Evolutionary conservation across 1,139 yeast species (phyloP).

Genomic region (Geotrichum klebahnii): DNA sequence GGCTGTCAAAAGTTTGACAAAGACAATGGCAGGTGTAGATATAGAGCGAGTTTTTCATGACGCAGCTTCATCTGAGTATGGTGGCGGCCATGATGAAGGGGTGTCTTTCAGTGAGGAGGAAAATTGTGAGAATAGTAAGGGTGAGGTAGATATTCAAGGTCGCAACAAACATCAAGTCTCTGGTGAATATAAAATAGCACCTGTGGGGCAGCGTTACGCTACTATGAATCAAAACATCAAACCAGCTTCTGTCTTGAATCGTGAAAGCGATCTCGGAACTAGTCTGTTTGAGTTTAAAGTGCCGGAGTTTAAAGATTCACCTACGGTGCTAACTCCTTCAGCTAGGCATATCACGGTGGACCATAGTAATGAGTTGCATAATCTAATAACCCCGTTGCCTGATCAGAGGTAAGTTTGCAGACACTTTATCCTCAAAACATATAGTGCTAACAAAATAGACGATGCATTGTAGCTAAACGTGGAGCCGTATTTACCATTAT

Average conservation of each 20-base stretch:
- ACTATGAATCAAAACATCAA: not conserved
- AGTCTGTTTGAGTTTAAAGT: conserved; percentile 4
- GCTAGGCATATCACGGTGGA: conserved; percentile 10
- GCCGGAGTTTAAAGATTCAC: conserved; percentile 3
- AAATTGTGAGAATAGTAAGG: not conserved
- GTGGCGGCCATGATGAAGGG: not conserved
- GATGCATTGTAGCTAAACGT: conserved; percentile 69
- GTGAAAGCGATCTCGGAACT: conserved; percentile 2
- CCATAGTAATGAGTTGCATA: not conserved
- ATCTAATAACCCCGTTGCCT: conserved; percentile 64
- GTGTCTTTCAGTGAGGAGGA: not conserved
- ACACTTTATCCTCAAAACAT: not conserved
- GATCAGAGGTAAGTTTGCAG: conserved; percentile 63
- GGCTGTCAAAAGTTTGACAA: not conserved
- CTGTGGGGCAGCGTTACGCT: not conserved
- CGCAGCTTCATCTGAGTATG: not conserved
- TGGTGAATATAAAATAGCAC: not conserved
- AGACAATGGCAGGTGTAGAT: not conserved
- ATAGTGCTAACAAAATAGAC: conserved; percentile 39
- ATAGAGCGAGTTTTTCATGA: conserved; percentile 4
- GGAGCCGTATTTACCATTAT: conserved; percentile 84
- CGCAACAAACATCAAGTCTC: not conserved
- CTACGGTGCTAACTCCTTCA: conserved; percentile 4
- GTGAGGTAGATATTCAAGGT: not conserved
- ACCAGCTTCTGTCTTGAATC: not conserved